These are phyloP conservation scores for Leonotis leonurus DNA, from an alignment of 257 asterid species.

Conservation along the genomic window DNA sequence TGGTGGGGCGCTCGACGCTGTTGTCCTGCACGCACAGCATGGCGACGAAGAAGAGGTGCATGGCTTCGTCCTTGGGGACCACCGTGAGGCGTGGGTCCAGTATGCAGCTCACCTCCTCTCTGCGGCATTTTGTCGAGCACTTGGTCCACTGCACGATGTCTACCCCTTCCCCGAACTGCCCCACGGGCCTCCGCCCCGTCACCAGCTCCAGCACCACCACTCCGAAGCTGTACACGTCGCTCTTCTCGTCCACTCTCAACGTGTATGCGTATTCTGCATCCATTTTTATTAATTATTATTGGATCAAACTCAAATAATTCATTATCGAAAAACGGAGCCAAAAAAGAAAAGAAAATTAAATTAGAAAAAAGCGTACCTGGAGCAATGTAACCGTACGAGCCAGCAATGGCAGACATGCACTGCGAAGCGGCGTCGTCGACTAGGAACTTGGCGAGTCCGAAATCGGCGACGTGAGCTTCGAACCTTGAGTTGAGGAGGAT, in stretches of 20 bases:
- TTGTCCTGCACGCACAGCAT: constrained; percentile 80
- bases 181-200: constrained; percentile 50
- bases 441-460: constrained; percentile 86
- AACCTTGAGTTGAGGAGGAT: constrained; percentile 63
- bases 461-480: constrained; percentile 96
- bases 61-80: constrained; percentile 65
- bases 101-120: constrained; percentile 47
- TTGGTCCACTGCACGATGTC: constrained; percentile 70
- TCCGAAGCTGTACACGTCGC: constrained; percentile 59
- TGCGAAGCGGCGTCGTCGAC: constrained; percentile 76
- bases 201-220: constrained; percentile 48
- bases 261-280: constrained; percentile 60
- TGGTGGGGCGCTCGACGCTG: constrained; percentile 79
- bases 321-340: too few species aligned
- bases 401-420: constrained; percentile 95
- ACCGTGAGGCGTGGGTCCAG: constrained; percentile 59
- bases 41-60: constrained; percentile 76
- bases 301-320: too few species aligned
- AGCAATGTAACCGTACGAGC: constrained; percentile 95
- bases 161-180: constrained; percentile 53
- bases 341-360: too few species aligned
- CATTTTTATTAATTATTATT: too few species aligned
- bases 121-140: constrained; percentile 45
- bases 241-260: constrained; percentile 46
- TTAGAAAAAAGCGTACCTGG: constrained; percentile 44